Evolutionary conservation across 1,284 basidiomycete genomes (phyloP), one percentile per base, ranked within the genome.

Genomic region (Fomitiporia mediterranea): DNA sequence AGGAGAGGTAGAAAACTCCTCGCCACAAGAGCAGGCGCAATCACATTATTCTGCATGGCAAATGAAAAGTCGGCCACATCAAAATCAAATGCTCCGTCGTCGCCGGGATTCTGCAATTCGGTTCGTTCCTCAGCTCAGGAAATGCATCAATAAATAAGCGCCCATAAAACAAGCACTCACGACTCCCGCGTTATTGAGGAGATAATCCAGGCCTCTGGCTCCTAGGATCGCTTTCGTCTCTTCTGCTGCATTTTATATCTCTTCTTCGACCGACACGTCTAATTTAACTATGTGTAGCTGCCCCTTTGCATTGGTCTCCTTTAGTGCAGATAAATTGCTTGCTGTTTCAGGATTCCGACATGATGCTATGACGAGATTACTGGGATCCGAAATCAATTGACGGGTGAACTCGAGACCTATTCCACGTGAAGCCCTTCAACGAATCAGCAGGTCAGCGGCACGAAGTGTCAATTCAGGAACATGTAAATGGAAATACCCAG

Each of bases 391-490:
- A n/a, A 70, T 56, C 21, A 76, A 66, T 56, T 75, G 72, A 21
- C 63, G 64, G 5, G 68, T 66, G 23, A 70, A 62, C 61, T 74
- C 73, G n/a, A 75, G 63, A 4, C 73, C 74, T 39, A 76, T 72
- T 3, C 73, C 74, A 19, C 73, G 69, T 25, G 69, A 72, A n/a
- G 69, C 60, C n/a, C 73, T 74, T n/a, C n/a, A n/a, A n/a, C n/a
- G n/a, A n/a, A n/a, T 42, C 11, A 28, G 21, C 19, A 1, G 1
- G n/a, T 42, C 39, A 57, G 47, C 17, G 19, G 11, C 3, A 13
- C 15, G 21, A 17, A 32, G 11, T 9, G 43, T 32, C 19, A 13
- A 15, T 32, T 15, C 17, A 37, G 8, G 43, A 11, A 30, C 4
- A 34, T 11, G 25, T n/a, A n/a, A 11, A 38, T 47, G 25, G n/a